Conservation (phyloP, 805 yeast species). For the Ascoidea rubescens region DNA sequence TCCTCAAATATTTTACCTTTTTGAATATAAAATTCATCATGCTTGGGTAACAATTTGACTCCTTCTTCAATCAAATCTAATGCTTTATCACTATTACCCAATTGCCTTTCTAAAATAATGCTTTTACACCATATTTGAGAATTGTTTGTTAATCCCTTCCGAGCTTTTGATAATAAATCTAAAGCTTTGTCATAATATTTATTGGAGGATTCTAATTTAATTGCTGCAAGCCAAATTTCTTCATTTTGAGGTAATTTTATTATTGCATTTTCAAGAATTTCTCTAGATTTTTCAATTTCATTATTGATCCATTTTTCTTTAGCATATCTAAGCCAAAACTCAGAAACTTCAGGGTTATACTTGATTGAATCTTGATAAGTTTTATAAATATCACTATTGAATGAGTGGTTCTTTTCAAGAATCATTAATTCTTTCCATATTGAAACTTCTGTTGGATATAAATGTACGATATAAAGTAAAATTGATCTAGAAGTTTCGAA, state of each 20-base stretch:
- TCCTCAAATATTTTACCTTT: constrained; percentile 39
- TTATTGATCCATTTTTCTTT: constrained; percentile 47
- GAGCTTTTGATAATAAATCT: constrained; percentile 25
- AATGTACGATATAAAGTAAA: constrained; percentile 29
- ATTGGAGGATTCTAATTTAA: constrained; percentile 42
- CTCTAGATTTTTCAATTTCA: constrained; percentile 37
- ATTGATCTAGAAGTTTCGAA: constrained; percentile 31
- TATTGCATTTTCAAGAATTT: constrained; percentile 36
- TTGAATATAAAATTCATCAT: constrained; percentile 45
- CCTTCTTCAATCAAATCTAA: constrained; percentile 30
- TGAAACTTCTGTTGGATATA: constrained; percentile 26
- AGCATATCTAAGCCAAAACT: constrained; percentile 56
- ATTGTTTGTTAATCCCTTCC: constrained; percentile 20
- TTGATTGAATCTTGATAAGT: constrained; percentile 41
- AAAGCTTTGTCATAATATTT: constrained; percentile 23
- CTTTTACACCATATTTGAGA: constrained; percentile 51
- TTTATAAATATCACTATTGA: constrained; percentile 20
- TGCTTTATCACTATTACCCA: constrained; percentile 23
- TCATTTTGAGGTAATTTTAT: constrained; percentile 29
- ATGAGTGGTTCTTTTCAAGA: constrained; percentile 11
- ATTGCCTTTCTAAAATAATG: constrained; percentile 34
- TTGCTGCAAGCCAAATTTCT: constrained; percentile 57
- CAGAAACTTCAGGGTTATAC: constrained; percentile 32
- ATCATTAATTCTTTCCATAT: constrained; percentile 7
- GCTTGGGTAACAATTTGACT: constrained; percentile 30